Evolutionary conservation across 768 basidiomycete genomes (phyloP).

Genomic region (Boletus coccyginus): DNA sequence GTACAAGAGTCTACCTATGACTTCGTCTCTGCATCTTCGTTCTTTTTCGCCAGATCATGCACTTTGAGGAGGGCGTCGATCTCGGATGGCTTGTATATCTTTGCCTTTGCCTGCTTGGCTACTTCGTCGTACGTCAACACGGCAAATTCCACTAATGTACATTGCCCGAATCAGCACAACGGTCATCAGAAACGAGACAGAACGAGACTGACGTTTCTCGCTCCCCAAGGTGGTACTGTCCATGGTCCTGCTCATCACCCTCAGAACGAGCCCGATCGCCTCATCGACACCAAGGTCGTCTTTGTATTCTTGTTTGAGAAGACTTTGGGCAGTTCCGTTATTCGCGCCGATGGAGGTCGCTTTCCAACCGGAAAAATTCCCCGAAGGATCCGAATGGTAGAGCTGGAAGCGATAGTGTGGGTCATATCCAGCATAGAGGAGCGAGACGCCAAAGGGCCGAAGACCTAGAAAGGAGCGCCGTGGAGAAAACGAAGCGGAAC

Average conservation of each 20-base stretch:
- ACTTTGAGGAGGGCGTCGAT: constrained; percentile 78
- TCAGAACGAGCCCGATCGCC: constrained; percentile 86
- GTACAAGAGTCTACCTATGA: constrained; percentile 29
- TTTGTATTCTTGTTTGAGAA: constrained; percentile 98
- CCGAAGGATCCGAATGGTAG: constrained; percentile 97
- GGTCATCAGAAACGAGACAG: constrained; percentile 21
- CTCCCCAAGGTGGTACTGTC: constrained; percentile 95
- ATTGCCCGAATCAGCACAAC: not conserved
- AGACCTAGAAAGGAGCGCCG: constrained; percentile 50
- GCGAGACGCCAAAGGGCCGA: constrained; percentile 95
- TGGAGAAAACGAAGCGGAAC: not conserved
- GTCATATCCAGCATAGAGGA: constrained; percentile 96
- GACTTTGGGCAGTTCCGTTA: constrained; percentile 91
- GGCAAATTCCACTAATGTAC: constrained; percentile 83
- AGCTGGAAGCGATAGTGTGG: constrained; percentile 95
- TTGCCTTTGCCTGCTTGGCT: constrained; percentile 79
- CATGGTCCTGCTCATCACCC: constrained; percentile 99
- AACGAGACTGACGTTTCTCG: constrained; percentile 76
- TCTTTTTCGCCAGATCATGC: constrained; percentile 85
- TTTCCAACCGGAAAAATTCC: constrained; percentile 98
- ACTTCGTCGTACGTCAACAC: constrained; percentile 82
- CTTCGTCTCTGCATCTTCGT: constrained; percentile 81
- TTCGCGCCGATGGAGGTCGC: constrained; percentile 99
- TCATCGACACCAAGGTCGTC: constrained; percentile 91
- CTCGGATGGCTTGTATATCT: constrained; percentile 88